These are phyloP conservation scores for Ascochyta fabae DNA, from an alignment of 2,329 filamentous ascomycete genomes.

Conservation along the genomic window DNA sequence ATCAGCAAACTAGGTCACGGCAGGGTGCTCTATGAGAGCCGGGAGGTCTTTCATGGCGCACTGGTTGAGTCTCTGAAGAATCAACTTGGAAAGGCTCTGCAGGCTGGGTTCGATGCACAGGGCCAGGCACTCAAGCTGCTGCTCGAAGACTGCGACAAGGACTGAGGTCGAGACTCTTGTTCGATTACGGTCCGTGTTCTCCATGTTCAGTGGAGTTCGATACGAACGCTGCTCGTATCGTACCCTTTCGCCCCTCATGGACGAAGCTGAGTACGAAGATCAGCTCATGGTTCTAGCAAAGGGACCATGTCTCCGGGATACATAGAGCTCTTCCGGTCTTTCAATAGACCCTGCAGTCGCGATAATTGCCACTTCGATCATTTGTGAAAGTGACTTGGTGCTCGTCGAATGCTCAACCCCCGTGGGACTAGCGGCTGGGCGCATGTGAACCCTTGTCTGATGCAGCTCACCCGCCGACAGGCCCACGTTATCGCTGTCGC, in stretches of 20 bases:
- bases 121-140: conserved; percentile 35
- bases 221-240: background rate
- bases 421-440: conserved; percentile 5
- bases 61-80: conserved; percentile 23
- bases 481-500: conserved; percentile 16
- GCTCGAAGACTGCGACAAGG: conserved; percentile 18
- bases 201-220: background rate
- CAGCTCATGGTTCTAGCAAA: background rate
- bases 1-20: conserved; percentile 33
- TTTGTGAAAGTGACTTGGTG: background rate
- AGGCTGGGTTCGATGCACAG: conserved; percentile 38
- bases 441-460: background rate
- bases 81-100: conserved; percentile 24
- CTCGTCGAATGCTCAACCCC: background rate
- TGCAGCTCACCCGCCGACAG: background rate
- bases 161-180: background rate
- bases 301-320: background rate
- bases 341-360: background rate
- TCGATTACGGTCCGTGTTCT: background rate
- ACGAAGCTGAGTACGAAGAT: background rate
- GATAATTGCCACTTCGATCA: background rate
- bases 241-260: background rate
- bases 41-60: conserved; percentile 36
- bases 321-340: background rate
- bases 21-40: conserved; percentile 39